A percentile compares a stretch with the other conserved stretches of the same genome.
These are phyloP conservation scores for Leccinum arenicola DNA, from an alignment of 768 basidiomycete species.

Conservation along the genomic window DNA sequence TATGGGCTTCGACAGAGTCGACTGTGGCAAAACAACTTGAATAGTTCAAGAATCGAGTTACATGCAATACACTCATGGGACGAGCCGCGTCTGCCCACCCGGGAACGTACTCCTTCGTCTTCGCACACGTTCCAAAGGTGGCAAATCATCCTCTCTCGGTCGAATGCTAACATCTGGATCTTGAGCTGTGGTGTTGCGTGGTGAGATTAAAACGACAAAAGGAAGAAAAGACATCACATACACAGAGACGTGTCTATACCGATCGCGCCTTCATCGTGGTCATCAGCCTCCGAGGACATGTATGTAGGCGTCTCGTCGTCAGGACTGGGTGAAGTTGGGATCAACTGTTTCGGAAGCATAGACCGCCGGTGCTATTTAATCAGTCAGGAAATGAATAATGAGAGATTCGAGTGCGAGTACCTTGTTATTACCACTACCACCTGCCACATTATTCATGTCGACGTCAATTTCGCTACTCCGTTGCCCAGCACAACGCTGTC, in stretches of 20 bases:
- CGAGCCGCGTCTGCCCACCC: conserved; percentile 29
- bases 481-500: conserved; percentile 16
- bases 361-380: conserved; percentile 62
- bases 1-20: too few species aligned
- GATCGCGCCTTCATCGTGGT: conserved; percentile 32
- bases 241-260: conserved; percentile 18
- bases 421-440: conserved; percentile 51
- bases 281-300: conserved; percentile 27
- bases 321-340: conserved; percentile 28
- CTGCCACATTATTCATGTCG: conserved; percentile 52
- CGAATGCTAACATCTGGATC: conserved; percentile 26
- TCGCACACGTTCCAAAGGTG: conserved; percentile 69
- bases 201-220: conserved; percentile 9
- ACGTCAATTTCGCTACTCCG: conserved; percentile 49
- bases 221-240: conserved; percentile 13
- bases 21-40: neutral
- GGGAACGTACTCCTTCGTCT: conserved; percentile 42
- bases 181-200: conserved; percentile 10
- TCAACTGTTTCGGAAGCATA: conserved; percentile 62
- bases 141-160: conserved; percentile 50
- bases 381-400: neutral
- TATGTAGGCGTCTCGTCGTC: conserved; percentile 8
- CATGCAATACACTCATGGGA: conserved; percentile 6
- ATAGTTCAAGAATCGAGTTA: neutral
- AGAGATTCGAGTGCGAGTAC: conserved; percentile 33